Percentiles rank a stretch among this genome's conserved stretches.
phyloP scores from a whole-genome alignment of 148 eudicot species.

The Nepenthes gracilis region DNA sequence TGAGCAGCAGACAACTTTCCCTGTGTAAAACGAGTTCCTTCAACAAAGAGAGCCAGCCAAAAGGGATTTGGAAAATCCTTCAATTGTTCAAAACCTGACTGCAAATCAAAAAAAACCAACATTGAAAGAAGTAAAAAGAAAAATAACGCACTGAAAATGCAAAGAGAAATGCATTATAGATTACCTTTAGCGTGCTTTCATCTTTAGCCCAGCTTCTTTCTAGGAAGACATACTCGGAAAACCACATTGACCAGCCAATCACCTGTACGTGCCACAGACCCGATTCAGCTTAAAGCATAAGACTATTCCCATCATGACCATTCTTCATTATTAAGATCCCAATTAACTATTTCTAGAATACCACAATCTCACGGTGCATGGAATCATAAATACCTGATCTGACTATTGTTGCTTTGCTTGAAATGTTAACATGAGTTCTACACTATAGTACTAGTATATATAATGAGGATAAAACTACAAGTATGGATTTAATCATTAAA shows the following conservation, averaged over 20 bases:
- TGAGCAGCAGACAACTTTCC: constrained; percentile 58
- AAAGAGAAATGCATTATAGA: background rate
- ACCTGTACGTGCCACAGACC: constrained; percentile 34
- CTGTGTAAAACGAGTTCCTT: constrained; percentile 64
- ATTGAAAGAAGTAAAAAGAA: constrained; percentile 1
- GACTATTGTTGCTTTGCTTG: no score
- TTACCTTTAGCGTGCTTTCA: constrained; percentile 67
- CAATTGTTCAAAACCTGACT: constrained; percentile 45
- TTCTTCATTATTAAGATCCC: background rate
- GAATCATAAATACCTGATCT: no score
- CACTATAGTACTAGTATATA: no score
- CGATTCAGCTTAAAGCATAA: background rate
- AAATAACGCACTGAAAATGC: background rate
- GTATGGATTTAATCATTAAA: no score
- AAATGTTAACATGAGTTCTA: no score
- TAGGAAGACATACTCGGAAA: constrained; percentile 84
- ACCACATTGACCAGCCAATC: constrained; percentile 96
- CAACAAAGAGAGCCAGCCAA: constrained; percentile 58
- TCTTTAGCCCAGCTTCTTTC: constrained; percentile 89
- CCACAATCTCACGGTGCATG: no score
- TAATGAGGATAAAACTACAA: no score
- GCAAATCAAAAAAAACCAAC: constrained; percentile 4
- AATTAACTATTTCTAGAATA: background rate
- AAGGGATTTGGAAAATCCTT: constrained; percentile 56
- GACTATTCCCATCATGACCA: no score